Conservation (phyloP, 129 eudicot genomes). For the Flaveria sonorensis region DNA sequence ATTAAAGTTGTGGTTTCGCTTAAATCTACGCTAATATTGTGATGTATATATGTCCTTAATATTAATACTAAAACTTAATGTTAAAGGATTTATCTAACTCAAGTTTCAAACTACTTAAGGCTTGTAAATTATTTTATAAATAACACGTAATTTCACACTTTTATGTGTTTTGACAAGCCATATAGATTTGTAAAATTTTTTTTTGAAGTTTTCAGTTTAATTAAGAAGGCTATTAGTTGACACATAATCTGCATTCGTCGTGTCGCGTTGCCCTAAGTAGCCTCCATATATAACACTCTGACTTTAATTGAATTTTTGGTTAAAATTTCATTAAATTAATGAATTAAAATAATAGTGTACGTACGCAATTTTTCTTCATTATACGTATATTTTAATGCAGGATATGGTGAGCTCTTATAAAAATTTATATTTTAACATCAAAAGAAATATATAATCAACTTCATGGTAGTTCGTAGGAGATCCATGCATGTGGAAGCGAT, state of each 20-base stretch:
- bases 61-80: too few species aligned
- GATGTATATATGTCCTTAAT: too few species aligned
- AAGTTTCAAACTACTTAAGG: too few species aligned
- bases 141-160: too few species aligned
- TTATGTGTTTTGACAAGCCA: too few species aligned
- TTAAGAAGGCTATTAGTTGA: conserved; percentile 39
- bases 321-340: conserved; percentile 3
- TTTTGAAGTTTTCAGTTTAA: background rate
- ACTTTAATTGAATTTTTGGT: conserved; percentile 13
- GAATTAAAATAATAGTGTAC: conserved; percentile 25
- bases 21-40: too few species aligned
- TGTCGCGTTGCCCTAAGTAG: conserved; percentile 33
- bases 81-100: too few species aligned
- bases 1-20: too few species aligned
- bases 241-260: conserved; percentile 22
- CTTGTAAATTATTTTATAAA: too few species aligned
- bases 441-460: background rate
- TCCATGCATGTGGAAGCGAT: conserved; percentile 36
- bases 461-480: conserved; percentile 31
- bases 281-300: conserved; percentile 34
- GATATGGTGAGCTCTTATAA: conserved; percentile 30
- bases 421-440: conserved; percentile 3
- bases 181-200: background rate
- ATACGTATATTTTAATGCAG: conserved; percentile 8
- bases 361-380: conserved; percentile 27